phyloP scores from a whole-genome alignment of 1,284 basidiomycete genomes.

The Papiliotrema nemorosa region DNA sequence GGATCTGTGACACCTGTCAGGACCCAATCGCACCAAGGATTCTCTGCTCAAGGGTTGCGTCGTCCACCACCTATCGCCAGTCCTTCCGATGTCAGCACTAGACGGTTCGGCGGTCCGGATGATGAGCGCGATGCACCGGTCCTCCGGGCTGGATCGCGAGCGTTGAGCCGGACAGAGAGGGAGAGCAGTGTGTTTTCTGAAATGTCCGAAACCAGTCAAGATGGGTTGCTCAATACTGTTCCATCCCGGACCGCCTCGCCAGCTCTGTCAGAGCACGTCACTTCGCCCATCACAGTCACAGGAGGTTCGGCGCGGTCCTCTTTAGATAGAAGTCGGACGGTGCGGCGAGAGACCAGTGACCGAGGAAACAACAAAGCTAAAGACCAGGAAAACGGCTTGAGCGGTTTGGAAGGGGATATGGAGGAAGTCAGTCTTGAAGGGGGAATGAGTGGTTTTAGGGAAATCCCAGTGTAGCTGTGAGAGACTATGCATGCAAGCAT shows the following conservation, averaged over 20 bases:
- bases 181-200: constrained; percentile 24
- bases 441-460: constrained; percentile 1
- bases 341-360: neutral
- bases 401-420: constrained; percentile 24
- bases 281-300: constrained; percentile 6
- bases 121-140: constrained; percentile 20
- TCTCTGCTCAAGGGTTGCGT: constrained; percentile 11
- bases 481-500: neutral
- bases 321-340: neutral
- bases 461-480: constrained; percentile 1
- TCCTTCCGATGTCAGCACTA: constrained; percentile 7
- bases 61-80: constrained; percentile 28
- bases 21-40: constrained; percentile 7
- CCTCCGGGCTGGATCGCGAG: constrained; percentile 4
- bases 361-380: neutral
- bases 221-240: constrained; percentile 21
- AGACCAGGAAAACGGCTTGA: neutral
- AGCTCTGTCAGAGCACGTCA: neutral
- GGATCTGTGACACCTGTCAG: neutral
- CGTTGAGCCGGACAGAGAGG: constrained; percentile 10
- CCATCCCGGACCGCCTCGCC: constrained; percentile 1
- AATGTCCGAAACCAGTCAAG: constrained; percentile 20
- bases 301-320: neutral
- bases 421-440: constrained; percentile 25
- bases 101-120: constrained; percentile 9